Base-by-base conservation (phyloP, 2,329 filamentous ascomycete species). In the Neonectria faginata region DNA sequence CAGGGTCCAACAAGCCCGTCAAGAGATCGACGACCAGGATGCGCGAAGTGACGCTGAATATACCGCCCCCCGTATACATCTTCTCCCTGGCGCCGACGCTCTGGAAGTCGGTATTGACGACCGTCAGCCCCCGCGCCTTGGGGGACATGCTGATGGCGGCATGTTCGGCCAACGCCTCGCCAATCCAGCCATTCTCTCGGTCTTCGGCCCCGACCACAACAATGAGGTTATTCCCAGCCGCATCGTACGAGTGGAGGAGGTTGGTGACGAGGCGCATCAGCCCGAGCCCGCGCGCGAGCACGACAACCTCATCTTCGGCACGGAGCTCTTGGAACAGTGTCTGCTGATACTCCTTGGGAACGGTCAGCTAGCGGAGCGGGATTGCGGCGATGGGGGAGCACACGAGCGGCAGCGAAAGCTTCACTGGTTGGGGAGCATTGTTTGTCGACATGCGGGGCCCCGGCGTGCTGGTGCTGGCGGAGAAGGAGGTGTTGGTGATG, bases 161-260 rank as follows among this genome's bases (percentile, higher is more conserved):
- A 82, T 98, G 94, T 81, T 99, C 96, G 25, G 96, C 96, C 76
- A 99, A 83, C 31, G 94, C 93, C 82, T 98, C 96, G 70, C 96
- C 96, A 65, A 99, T 94, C 94, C 95, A 98, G 60, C 91, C 90
- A 87, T 97, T 97, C 76, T 99, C 96, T 64, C 92, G 89, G 36
- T 97, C 94, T 65, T 96, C 92, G 39, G 96, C 94, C 10, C 94
- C 94, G 45, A 98, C 89, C 20, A 99, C 82, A 48, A 99, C 84
- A 53, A 99, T 90, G 59, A 99, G 83, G 75, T 97, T 98, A 80
- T 96, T 97, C 14, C 96, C 96, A 3, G 93, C 93, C 1, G 94
- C 94, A 85, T 99, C 96, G 81, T 97, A 97, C 20, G 94, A 94
- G 80, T 99, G 96, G 29, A 99, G 88, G 42, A 99, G 87, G 77